Evolutionary conservation across 331 rosid species (phyloP).

Genomic region (Phaseolus coccineus): DNA sequence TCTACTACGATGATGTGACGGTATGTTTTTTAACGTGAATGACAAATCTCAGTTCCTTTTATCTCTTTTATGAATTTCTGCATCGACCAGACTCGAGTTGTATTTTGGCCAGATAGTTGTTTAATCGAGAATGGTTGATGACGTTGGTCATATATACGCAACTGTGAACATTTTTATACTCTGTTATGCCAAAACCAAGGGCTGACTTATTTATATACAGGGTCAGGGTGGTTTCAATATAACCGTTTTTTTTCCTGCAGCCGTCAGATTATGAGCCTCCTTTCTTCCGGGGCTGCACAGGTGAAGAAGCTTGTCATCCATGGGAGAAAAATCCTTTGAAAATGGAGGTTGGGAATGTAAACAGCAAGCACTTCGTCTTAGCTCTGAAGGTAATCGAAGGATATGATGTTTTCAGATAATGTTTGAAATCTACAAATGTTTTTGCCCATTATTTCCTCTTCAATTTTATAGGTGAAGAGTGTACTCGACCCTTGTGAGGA

Average conservation of each 20-base stretch:
- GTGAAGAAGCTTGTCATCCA: conserved; percentile 74
- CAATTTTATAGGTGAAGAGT: conserved; percentile 71
- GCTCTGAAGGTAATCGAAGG: conserved; percentile 81
- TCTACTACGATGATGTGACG: conserved; percentile 86
- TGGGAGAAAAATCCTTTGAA: conserved; percentile 87
- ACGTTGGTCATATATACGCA: conserved; percentile 15
- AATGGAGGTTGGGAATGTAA: conserved; percentile 96
- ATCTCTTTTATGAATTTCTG: conserved; percentile 15
- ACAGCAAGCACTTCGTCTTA: conserved; percentile 94
- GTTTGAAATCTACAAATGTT: not conserved
- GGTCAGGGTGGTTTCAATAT: not conserved
- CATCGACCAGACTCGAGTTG: conserved; percentile 13
- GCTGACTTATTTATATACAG: not conserved
- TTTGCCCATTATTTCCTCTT: conserved; percentile 25
- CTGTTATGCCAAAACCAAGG: conserved; percentile 20
- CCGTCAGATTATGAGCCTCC: conserved; percentile 96
- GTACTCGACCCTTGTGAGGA: conserved; percentile 57
- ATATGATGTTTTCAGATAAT: conserved; percentile 28
- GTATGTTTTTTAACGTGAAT: conserved; percentile 53
- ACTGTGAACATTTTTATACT: conserved; percentile 3
- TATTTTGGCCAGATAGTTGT: not conserved
- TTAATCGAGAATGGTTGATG: conserved; percentile 40
- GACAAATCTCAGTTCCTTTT: conserved; percentile 7
- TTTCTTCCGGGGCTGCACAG: conserved; percentile 82
- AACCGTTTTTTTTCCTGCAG: conserved; percentile 62